Evolutionary conservation across 495 filamentous ascomycete genomes (phyloP), one percentile per base, ranked within the genome.

Genomic region (Staphylotrichum longicolle): DNA sequence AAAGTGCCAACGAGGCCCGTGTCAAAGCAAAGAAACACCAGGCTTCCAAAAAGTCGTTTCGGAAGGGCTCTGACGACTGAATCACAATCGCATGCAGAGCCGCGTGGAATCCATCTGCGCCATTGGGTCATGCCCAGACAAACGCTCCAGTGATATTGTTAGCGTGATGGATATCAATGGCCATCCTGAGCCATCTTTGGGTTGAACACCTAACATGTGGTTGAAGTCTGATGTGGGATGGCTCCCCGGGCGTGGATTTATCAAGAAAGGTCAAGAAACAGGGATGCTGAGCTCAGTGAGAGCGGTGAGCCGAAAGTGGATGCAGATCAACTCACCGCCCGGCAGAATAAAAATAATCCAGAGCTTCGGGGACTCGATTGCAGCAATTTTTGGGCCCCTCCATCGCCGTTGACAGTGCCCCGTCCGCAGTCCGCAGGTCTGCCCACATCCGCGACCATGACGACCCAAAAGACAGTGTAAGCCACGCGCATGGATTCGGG

Each of bases 11-110:
- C 58, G 85, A 91, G 61, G 70, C 75, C n/a, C 78, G 91, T 54
- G 63, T 96, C 41, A 85, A 79, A 69, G 72, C 68, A 14, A 98
- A 97, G 75, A 96, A 95, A 75, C 65, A 78, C 34, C 88, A 88
- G 54, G 86, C 88, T 65, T 83, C 78, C 52, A 98, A 97, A 77
- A 98, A 98, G 74, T 81, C 80, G 32, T 81, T 77, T 60, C 83
- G 92, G 30, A 83, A 83, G 12, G 64, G 63, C 30, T 48, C 37
- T 6, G 48, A 5, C 1, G 56, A 68, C 8, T 70, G 55, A 49
- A 63, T 34, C 3, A n/a, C 20, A 27, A 27, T 27, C 20, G 20
- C 20, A 27, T 27, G 20, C 20, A 27, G 20, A 27, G 20, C 20
- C 20, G 20, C 1, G 20, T 27, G 20, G 20, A 27, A 27, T 27